phyloP scores from a whole-genome alignment of 1,284 basidiomycete species.

The Leccinum subspadiceum region DNA sequence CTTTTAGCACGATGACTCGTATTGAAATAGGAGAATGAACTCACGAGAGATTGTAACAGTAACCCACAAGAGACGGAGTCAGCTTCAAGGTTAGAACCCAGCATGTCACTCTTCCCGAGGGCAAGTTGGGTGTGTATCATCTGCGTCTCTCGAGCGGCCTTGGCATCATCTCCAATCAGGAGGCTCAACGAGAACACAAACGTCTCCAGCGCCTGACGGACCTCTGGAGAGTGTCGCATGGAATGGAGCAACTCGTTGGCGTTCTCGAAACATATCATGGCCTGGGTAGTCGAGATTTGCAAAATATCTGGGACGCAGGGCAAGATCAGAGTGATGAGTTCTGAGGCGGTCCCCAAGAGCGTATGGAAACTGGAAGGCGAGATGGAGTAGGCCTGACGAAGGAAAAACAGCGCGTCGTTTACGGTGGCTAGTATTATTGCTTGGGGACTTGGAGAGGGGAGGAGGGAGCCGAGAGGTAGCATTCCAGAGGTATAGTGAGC shows the following conservation, averaged over 20 bases:
- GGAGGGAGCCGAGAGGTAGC: slow-evolving; percentile 50
- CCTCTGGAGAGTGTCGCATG: slow-evolving; percentile 45
- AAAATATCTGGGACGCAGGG: slow-evolving; percentile 58
- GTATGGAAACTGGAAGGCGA: slow-evolving; percentile 61
- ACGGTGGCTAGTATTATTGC: slow-evolving; percentile 50
- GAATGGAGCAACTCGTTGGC: slow-evolving; percentile 55
- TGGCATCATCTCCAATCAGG: slow-evolving; percentile 65
- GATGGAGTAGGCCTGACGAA: slow-evolving; percentile 55
- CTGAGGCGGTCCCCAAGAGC: slow-evolving; percentile 56
- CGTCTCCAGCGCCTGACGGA: slow-evolving; percentile 57
- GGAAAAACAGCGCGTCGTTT: slow-evolving; percentile 57
- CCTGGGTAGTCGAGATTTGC: slow-evolving; percentile 57
- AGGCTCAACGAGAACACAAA: slow-evolving; percentile 59
- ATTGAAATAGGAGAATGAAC: slow-evolving; percentile 13
- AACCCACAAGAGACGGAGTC: slow-evolving; percentile 65
- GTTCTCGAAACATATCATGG: slow-evolving; percentile 52
- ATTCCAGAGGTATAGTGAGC: slow-evolving; percentile 58
- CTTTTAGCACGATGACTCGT: slow-evolving; percentile 1
- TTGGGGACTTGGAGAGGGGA: slow-evolving; percentile 48
- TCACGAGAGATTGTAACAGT: slow-evolving; percentile 56
- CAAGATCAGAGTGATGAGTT: slow-evolving; percentile 59
- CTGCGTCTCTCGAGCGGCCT: slow-evolving; percentile 61
- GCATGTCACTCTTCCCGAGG: slow-evolving; percentile 54
- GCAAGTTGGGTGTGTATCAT: slow-evolving; percentile 65
- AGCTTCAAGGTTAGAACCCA: slow-evolving; percentile 56